phyloP scores from a whole-genome alignment of 345 rosid species.

The Eucalyptus caleyi region DNA sequence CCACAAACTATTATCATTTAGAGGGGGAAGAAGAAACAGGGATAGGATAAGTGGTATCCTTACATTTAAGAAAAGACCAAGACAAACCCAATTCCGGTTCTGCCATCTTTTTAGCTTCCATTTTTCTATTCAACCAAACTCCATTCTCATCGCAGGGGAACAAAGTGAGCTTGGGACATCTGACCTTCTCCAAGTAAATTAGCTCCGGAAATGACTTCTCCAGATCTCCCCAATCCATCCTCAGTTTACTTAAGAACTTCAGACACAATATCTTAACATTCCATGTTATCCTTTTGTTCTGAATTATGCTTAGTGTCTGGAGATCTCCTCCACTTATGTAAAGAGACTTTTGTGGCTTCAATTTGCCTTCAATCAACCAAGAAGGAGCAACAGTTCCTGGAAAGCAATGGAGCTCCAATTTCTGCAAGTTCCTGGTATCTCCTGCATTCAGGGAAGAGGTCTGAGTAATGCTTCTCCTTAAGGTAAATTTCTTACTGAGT shows the following conservation, averaged over 20 bases:
- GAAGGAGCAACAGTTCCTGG: background rate
- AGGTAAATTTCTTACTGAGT: background rate
- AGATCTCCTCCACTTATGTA: conserved; percentile 16
- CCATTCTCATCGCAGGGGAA: conserved; percentile 18
- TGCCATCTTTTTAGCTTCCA: background rate
- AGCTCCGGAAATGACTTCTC: conserved; percentile 1
- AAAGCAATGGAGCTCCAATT: conserved; percentile 6
- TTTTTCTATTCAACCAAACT: background rate
- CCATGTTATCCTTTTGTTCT: background rate
- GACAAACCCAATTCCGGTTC: background rate
- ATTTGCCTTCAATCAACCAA: background rate
- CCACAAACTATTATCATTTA: background rate
- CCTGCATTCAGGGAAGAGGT: background rate
- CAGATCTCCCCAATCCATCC: conserved; percentile 9
- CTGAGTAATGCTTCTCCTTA: fast-evolving
- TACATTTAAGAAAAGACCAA: background rate
- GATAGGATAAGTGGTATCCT: background rate
- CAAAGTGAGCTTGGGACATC: conserved; percentile 12
- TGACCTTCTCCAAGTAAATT: conserved; percentile 16
- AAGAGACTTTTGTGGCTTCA: background rate
- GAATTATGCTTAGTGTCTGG: background rate
- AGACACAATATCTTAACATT: conserved; percentile 5
- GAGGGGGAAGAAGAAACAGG: background rate
- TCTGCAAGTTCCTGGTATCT: background rate
- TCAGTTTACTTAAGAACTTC: background rate